Evolutionary conservation across 352 stramenopile species (phyloP), one percentile per base, ranked within the genome.

Genomic region (Globisporangium rhizosaccharum): DNA sequence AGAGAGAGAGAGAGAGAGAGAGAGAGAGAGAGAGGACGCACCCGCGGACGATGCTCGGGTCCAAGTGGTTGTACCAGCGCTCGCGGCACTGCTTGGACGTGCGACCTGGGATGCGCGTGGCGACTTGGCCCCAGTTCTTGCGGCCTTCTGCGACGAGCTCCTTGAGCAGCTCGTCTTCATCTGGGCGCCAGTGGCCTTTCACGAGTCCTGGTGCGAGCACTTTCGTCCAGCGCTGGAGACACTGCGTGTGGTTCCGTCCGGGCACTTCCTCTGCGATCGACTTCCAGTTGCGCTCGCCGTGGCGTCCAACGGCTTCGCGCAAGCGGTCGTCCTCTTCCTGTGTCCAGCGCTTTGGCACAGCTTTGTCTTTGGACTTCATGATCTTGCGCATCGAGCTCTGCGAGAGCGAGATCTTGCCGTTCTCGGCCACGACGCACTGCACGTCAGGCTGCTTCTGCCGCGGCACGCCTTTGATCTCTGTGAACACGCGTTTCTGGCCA

Each of bases 141-240:
- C 79, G 73, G 37, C 81, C 78, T 65, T 93, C 74, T 11, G 76
- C 75, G 15, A 94, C 88, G 0, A 96, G 61, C 45, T 94, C 76
- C 56, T 88, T 80, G 17, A 97, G 73, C 61, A 96, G 49, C 7
- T 90, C 78, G 59, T 98, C 94, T 67, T 98, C 94, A 42, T 98
- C 89, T 5, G 90, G 85, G 17, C 87, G 94, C 94, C 94, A 98
- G 53, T 96, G 92, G 33, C 93, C 94, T 67, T 99, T 99, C 37
- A 97, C 88, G 3, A 98, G 78, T n/a, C 93, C 95, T 6, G 94
- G 94, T 12, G 91, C 90, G 15, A 98, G 70, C 51, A 98, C 87
- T 61, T 97, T 96, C 17, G 87, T 94, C 87, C 87, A 96, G 10
- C 87, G 74, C 63, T 96, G 87, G n/a, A 96, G 70, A 68, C 87